These are phyloP conservation scores for Lepidium sativum DNA, from an alignment of 345 rosid genomes.

Conservation along the genomic window DNA sequence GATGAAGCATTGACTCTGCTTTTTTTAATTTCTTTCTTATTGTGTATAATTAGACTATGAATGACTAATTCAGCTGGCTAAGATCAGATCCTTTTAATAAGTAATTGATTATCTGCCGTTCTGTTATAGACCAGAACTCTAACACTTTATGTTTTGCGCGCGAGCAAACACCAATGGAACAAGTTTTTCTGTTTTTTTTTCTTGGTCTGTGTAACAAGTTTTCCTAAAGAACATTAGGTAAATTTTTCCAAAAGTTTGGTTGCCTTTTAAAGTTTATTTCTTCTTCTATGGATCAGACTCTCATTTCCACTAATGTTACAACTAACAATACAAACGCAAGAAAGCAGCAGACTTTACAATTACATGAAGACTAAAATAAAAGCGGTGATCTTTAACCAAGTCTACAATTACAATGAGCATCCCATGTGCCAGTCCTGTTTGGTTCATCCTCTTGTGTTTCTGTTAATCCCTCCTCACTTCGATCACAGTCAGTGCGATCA, in stretches of 20 bases:
- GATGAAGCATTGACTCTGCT: conserved; percentile 18
- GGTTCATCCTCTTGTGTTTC: conserved; percentile 1
- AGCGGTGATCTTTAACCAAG: conserved; percentile 6
- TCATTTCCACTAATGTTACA: conserved; percentile 11
- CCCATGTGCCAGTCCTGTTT: conserved; percentile 8
- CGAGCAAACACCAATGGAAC: not conserved
- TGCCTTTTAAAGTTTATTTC: not conserved
- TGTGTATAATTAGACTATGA: not conserved
- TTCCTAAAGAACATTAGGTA: not conserved
- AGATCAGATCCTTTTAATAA: not conserved
- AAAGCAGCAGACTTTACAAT: not conserved
- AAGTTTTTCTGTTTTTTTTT: not conserved
- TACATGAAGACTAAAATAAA: not conserved
- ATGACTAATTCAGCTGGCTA: not conserved
- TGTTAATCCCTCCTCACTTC: not conserved
- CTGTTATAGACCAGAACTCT: not conserved
- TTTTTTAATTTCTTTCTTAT: not conserved
- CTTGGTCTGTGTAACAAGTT: not conserved
- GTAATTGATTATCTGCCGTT: not conserved
- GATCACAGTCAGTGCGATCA: not conserved
- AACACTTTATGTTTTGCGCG: not conserved
- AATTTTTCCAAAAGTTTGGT: not conserved
- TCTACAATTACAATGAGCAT: conserved; percentile 15
- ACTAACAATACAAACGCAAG: conserved; percentile 5
- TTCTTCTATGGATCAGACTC: conserved; percentile 6